A percentile compares a stretch with the other conserved stretches of the same genome.
These are phyloP conservation scores for Babesia divergens DNA, from an alignment of 169 alveolate species.

Conservation along the genomic window DNA sequence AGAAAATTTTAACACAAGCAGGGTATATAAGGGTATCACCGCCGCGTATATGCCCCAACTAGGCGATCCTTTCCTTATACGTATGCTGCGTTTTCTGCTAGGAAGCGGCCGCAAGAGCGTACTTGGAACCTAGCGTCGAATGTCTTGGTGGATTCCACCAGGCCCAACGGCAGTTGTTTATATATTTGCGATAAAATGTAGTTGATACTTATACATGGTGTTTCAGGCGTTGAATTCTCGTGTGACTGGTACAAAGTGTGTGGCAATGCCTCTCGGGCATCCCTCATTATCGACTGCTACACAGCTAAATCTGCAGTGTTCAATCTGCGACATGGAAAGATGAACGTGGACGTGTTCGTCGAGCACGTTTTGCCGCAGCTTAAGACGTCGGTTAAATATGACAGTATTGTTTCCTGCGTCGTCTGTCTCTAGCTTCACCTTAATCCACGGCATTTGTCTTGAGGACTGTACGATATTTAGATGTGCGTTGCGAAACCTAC, in stretches of 20 bases:
- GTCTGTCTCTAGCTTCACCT: constrained; percentile 2
- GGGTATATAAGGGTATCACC: no score
- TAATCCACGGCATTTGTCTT: neutral
- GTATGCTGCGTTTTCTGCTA: no score
- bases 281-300: constrained; percentile 12
- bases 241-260: constrained; percentile 1
- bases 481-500: neutral
- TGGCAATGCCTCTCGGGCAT: constrained; percentile 24
- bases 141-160: no score
- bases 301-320: constrained; percentile 9
- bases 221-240: neutral
- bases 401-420: neutral
- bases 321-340: neutral
- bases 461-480: constrained; percentile 6
- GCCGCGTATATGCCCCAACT: no score
- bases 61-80: no score
- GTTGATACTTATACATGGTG: no score
- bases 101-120: no score
- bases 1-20: no score
- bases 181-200: no score
- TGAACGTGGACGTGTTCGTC: constrained; percentile 14
- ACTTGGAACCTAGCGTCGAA: no score
- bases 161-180: no score
- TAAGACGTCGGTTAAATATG: neutral
- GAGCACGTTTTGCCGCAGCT: neutral